Percentiles rank a stretch among this genome's conserved stretches.
Conservation (phyloP, 1,284 basidiomycete genomes). For the Tetrapyrgos nigripes region DNA sequence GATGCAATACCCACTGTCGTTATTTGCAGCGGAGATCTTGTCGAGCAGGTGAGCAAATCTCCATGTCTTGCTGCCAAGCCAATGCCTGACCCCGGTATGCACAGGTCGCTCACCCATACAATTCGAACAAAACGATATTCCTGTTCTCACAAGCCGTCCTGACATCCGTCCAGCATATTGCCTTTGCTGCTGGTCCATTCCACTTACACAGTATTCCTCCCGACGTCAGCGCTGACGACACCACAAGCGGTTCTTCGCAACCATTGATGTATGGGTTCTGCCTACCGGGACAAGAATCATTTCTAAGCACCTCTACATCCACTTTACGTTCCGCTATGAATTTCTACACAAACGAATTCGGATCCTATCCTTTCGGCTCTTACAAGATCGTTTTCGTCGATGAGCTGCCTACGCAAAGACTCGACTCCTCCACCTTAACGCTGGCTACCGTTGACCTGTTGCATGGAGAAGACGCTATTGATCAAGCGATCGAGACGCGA, state of each 20-base stretch:
- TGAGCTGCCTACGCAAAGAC: conserved; percentile 79
- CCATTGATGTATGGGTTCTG: conserved; percentile 95
- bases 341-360: conserved; percentile 92
- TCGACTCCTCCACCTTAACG: conserved; percentile 87
- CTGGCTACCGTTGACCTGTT: conserved; percentile 86
- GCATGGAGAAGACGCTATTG: conserved; percentile 89
- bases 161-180: conserved; percentile 95
- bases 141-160: conserved; percentile 89
- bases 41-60: conserved; percentile 78
- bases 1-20: conserved; percentile 83
- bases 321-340: conserved; percentile 91
- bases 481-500: conserved; percentile 92
- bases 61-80: conserved; percentile 10
- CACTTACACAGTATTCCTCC: conserved; percentile 78
- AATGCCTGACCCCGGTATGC: conserved; percentile 21
- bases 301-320: conserved; percentile 72
- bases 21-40: conserved; percentile 92
- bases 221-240: conserved; percentile 62
- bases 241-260: conserved; percentile 68
- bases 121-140: conserved; percentile 94
- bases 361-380: conserved; percentile 95
- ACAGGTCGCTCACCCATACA: conserved; percentile 92
- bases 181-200: conserved; percentile 96
- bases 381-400: conserved; percentile 98
- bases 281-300: conserved; percentile 84